These are phyloP conservation scores for Quercus lobata DNA, from an alignment of 331 rosid species.

Conservation along the genomic window DNA sequence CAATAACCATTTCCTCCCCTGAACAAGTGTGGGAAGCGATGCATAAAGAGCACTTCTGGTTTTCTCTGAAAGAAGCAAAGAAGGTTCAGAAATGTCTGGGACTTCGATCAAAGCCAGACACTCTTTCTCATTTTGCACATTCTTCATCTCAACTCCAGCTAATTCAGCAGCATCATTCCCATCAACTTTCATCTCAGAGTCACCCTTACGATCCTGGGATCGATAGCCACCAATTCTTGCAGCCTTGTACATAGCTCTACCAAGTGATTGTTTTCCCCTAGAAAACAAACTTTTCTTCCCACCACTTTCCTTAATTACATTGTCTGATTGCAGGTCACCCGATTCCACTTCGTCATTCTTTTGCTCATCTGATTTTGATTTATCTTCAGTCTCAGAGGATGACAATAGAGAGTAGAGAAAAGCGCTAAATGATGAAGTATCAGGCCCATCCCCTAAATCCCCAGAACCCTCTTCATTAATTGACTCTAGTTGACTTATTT, in stretches of 20 bases:
- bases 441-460: slow-evolving; percentile 65
- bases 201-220: slow-evolving; percentile 40
- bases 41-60: slow-evolving; percentile 52
- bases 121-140: slow-evolving; percentile 30
- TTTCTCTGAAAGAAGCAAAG: slow-evolving; percentile 52
- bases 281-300: slow-evolving; percentile 62
- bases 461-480: slow-evolving; percentile 35
- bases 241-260: slow-evolving; percentile 54
- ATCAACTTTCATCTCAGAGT: slow-evolving; percentile 30
- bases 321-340: slow-evolving; percentile 19
- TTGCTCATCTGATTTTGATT: slow-evolving; percentile 24
- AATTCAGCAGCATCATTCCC: slow-evolving; percentile 24
- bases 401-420: slow-evolving; percentile 75
- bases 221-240: slow-evolving; percentile 58
- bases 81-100: slow-evolving; percentile 69
- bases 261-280: slow-evolving; percentile 57
- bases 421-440: slow-evolving; percentile 90
- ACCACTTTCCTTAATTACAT: slow-evolving; percentile 40
- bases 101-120: slow-evolving; percentile 24
- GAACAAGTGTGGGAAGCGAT: slow-evolving; percentile 75
- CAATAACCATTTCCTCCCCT: slow-evolving; percentile 87
- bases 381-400: slow-evolving; percentile 48
- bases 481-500: slow-evolving; percentile 38
- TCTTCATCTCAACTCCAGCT: slow-evolving; percentile 54
- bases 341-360: slow-evolving; percentile 31